Conservation (phyloP, 2,329 filamentous ascomycete species). For the Penicillium sp. region DNA sequence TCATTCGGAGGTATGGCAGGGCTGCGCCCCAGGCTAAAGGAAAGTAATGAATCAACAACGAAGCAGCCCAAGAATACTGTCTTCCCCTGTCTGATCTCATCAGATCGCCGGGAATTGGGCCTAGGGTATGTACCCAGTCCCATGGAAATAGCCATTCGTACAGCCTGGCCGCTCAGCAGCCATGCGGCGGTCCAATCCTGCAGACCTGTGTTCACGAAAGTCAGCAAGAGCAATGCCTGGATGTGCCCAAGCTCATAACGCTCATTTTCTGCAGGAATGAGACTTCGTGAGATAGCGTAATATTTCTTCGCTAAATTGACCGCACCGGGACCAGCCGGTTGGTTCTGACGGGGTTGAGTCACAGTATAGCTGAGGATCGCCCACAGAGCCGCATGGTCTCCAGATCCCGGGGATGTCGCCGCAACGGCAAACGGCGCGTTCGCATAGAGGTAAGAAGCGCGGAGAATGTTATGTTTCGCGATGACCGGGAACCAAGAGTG, state of each 20-base stretch:
- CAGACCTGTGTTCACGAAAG: slow-evolving; percentile 53
- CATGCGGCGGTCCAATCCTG: slow-evolving; percentile 54
- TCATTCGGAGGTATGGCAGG: slow-evolving; percentile 52
- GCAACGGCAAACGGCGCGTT: slow-evolving; percentile 40
- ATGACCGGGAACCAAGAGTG: slow-evolving; percentile 64
- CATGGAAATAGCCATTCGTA: slow-evolving; percentile 49
- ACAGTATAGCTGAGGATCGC: slow-evolving; percentile 47
- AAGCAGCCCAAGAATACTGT: slow-evolving; percentile 56
- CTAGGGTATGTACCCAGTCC: slow-evolving; percentile 33
- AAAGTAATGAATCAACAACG: slow-evolving; percentile 55
- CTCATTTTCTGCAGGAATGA: slow-evolving; percentile 44
- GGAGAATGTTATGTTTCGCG: slow-evolving; percentile 59
- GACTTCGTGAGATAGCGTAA: slow-evolving; percentile 37
- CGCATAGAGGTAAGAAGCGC: slow-evolving; percentile 58
- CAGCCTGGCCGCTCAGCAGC: slow-evolving; percentile 56
- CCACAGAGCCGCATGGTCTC: slow-evolving; percentile 47
- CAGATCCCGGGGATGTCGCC: slow-evolving; percentile 35
- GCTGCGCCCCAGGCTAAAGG: slow-evolving; percentile 48
- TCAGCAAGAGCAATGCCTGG: slow-evolving; percentile 48
- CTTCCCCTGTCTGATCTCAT: slow-evolving; percentile 40
- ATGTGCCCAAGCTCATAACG: slow-evolving; percentile 45
- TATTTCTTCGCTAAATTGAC: slow-evolving; percentile 35
- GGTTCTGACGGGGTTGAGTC: slow-evolving; percentile 30
- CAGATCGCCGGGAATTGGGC: slow-evolving; percentile 24
- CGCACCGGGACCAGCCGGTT: slow-evolving; percentile 18